Evolutionary conservation across 345 rosid genomes (phyloP).

Genomic region (Limnanthes douglasii): DNA sequence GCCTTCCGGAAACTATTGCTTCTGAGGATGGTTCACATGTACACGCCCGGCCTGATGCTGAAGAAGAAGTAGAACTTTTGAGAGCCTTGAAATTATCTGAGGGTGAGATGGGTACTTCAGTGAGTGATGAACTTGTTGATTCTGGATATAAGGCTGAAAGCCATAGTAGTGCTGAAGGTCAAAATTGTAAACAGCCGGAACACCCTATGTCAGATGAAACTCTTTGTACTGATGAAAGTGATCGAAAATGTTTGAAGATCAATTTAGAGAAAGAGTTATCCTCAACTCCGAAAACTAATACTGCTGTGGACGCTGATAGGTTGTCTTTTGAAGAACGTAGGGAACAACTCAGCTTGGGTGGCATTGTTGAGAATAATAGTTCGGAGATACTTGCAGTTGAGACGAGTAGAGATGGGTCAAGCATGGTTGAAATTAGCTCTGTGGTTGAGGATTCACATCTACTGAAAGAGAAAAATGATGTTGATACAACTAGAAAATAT

Average conservation of each 20-base stretch:
- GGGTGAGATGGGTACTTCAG: constrained; percentile 18
- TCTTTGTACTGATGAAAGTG: too few species aligned
- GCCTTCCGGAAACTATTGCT: constrained; percentile 64
- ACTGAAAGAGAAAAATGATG: constrained; percentile 15
- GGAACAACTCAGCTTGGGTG: constrained; percentile 9
- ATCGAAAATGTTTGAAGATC: constrained; percentile 11
- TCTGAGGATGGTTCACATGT: constrained; percentile 62
- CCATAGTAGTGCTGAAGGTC: constrained; percentile 12
- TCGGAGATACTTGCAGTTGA: constrained; percentile 11
- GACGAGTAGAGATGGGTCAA: constrained; percentile 12
- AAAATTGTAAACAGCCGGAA: constrained; percentile 5
- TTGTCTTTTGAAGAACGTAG: constrained; percentile 13
- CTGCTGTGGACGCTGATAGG: constrained; percentile 15
- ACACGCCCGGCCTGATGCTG: constrained; percentile 42
- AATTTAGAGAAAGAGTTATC: constrained; percentile 13
- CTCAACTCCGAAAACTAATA: constrained; percentile 16
- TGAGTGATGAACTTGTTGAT: constrained; percentile 9
- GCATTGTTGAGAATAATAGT: too few species aligned
- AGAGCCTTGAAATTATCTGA: constrained; percentile 61
- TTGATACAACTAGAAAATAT: constrained; percentile 10
- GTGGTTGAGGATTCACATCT: too few species aligned
- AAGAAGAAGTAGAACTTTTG: constrained; percentile 68
- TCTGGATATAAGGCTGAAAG: constrained; percentile 18
- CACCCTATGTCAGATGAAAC: too few species aligned
- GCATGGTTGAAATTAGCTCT: too few species aligned